Evolutionary conservation across 495 filamentous ascomycete species (phyloP), one percentile per base, ranked within the genome.

Genomic region (Xylaria scruposa): DNA sequence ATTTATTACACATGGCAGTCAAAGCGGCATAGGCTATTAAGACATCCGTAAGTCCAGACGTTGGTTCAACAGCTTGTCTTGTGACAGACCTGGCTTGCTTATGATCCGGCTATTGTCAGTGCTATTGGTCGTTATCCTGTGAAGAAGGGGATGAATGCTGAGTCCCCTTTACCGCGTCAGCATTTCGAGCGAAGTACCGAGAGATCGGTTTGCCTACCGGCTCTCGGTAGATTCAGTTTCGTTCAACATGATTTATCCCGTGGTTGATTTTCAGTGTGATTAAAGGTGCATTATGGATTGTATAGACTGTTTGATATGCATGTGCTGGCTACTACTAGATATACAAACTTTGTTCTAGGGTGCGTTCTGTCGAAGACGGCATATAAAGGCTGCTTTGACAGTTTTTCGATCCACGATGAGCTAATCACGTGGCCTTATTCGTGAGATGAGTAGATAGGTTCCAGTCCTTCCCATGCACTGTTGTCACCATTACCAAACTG

Each of bases 401-500:
- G 36, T 21, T 65, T 31, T 47, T 12, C n/a, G 49, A 26, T 53
- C 17, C 13, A 21, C 13, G 63, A 13, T 2, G 29, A 51, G 49
- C 24, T 26, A n/a, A 56, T 54, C 13, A 21, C 49, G 33, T 66
- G 42, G 21, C 8, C 66, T 70, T 49, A 56, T 60, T 78, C 70
- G 24, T 71, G 67, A 17, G 74, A 76, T 9, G 71, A 71, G 67
- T 81, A 88, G 54, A 87, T 82, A 36, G 81, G 82, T 78, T 89
- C 87, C 71, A 88, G 67, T 9, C 82, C 84, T 53, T 79, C 81
- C 86, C 86, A 88, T 31, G 77, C 84, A 36, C 72, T 71, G 17
- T 77, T 67, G 24, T 85, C 83, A 26, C 84, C 86, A 19, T 74
- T 76, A 10, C 83, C 88, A 65, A 88, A 90, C 76, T 81, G 80